Base-by-base conservation (phyloP, 257 asterid genomes). In the Pogostemon cablin region DNA sequence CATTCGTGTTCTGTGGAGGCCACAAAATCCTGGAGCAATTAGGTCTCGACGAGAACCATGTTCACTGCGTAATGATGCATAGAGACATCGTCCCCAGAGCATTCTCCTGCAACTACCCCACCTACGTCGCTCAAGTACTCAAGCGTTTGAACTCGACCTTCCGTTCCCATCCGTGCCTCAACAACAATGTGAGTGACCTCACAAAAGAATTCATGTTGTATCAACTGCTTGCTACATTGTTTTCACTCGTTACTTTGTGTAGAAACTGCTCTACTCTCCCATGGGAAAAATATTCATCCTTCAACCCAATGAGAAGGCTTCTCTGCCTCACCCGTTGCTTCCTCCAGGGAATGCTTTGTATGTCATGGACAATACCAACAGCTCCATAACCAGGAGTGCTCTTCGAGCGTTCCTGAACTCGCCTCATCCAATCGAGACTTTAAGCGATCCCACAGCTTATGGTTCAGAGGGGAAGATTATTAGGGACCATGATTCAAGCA, bases 51-150 rank as follows among this genome's bases (percentile, higher is more conserved):
- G 91, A 92, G 75, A 76, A 69, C 53, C 95, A 88, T 50, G 88
- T 90, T 66, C 95, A 79, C 20, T 80, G 88, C 71, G 96, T 92
- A 79, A 84, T 90, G 82, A 85, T 92, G 93, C 98, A 92, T 55
- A 82, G 97, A 75, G 98, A 92, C 60, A 90, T 92, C 46, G 96
- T 92, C 69, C 97, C 98, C 2, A 83, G 96, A 78, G 96, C 97
- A 12, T 92, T 92, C 85, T 92, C 98, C 5, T 90, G 98, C 86
- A 83, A 62, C 62, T 90, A 92, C 62, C 97, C 98, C 4, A 75
- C 78, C 75, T 86, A 88, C n/a, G 88, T 83, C 3, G 95, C 86
- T 6, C 88, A 83, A 58, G 65, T 90, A 63, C 96, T 90, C 76
- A 86, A 85, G 82, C 95, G 97, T 62, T 64, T 90, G 46, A 85